Evolutionary conservation across 2,329 filamentous ascomycete species (phyloP), one percentile per base, ranked within the genome.

Genomic region (Xylaria sp.): DNA sequence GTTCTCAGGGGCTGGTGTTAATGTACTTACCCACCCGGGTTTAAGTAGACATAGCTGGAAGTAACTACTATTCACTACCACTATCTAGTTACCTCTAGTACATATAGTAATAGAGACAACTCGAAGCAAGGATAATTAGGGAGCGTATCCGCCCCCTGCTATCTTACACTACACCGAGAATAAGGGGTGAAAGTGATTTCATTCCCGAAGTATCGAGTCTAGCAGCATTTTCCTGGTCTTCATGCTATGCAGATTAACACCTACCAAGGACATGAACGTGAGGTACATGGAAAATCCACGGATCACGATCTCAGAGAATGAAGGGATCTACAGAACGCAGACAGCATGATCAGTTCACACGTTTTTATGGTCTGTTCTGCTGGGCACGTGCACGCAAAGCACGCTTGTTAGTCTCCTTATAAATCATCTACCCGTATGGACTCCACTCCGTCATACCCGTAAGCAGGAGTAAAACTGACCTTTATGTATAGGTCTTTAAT

Each of bases 111-210:
- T 48, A 48, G 20, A 48, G 23, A 48, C 45, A 25, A 48, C 41
- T 45, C 41, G 20, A 25, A 25, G 45, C 45, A 48, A 25, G 45
- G 45, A 48, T 52, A 60, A 34, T 18, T 50, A 50, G 57, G 52
- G 57, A 66, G 48, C 23, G 45, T 32, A 32, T 52, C 50, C 12
- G n/a, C 18, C 50, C 63, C 63, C 58, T 62, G 58, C 41, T 36
- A 36, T 34, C 58, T 43, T 56, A 62, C 63, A 61, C 50, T 56
- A 62, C 63, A 61, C 50, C 50, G 52, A 66, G 57, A 61, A 50
- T 45, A 66, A 61, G 53, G 43, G 53, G 57, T 6, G 23, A 50
- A 32, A 45, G 57, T 6, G 23, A 50, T 48, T 60, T 20, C 43
- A 50, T 50, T 32, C 48, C 48, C 41, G 36, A 25, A 30, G 28